Evolutionary conservation across 2,329 filamentous ascomycete species (phyloP), one percentile per base, ranked within the genome.

Genomic region (Shiraia sp.): DNA sequence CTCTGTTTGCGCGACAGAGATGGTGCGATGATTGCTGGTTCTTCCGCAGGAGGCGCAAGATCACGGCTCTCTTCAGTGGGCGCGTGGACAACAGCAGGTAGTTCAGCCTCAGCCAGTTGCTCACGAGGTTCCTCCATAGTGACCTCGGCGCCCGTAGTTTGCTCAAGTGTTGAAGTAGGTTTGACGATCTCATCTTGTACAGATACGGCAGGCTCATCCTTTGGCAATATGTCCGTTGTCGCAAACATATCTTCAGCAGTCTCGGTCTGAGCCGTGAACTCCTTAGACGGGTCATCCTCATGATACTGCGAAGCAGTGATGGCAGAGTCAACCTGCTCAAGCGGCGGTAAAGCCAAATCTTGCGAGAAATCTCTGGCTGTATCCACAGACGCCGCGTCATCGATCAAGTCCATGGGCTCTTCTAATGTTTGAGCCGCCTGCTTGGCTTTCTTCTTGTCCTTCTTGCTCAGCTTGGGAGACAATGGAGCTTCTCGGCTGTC

Each of bases 361-460:
- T n/a, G 29, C 10, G 19, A 28, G 3, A 19, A 14, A 10, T 32
- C 23, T 29, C 6, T 25, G 12, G 14, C 12, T 17, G 28, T 15
- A 8, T 19, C 17, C 14, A 33, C 3, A n/a, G 22, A 14, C 6
- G 32, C 17, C 12, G 25, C 13, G 6, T 38, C 37, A n/a, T 36
- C 31, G 10, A 17, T 15, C 5, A 23, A n/a, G 10, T 36, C 31
- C 24, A 40, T 38, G n/a, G 37, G 32, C 14, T 47, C 49, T 15
- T 47, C 33, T 26, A 22, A 41, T 9, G 19, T 27, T 7, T 39
- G 10, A 2, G 36, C 32, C 32, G 40, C 30, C 16, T 49, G 32
- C 32, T 55, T 49, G 10, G 57, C 61, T 45, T 74, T 74, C 34
- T 71, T 71, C 42, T 53, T 57, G 7, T 54, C 46, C 31, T 57